Conservation (phyloP, 345 rosid genomes). For the Cardamine occulta region DNA sequence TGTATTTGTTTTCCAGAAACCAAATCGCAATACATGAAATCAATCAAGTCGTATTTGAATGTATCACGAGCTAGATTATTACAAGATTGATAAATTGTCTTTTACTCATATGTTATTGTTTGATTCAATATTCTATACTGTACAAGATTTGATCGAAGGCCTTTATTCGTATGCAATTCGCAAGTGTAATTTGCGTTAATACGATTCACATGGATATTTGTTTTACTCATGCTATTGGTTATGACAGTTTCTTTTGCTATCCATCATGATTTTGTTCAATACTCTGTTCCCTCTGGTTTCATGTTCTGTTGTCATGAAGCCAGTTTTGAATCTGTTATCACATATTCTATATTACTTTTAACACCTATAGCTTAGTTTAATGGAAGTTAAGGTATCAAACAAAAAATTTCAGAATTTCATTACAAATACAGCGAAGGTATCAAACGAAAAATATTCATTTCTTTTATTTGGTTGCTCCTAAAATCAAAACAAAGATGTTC, state of each 20-base stretch:
- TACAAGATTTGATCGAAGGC: not conserved
- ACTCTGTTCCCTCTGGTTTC: not conserved
- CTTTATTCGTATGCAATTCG: not conserved
- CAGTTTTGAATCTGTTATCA: not conserved
- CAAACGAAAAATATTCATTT: not conserved
- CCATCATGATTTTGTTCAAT: not conserved
- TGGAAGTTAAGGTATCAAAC: not conserved
- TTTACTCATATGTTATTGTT: not conserved
- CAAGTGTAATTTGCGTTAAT: too few relatives aligned
- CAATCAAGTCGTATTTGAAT: not conserved
- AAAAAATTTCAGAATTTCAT: slow-evolving; percentile 4
- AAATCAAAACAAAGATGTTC: slow-evolving; percentile 29
- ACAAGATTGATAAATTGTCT: not conserved
- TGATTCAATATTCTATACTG: not conserved
- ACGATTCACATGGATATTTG: not conserved
- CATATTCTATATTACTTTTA: not conserved
- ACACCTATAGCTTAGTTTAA: not conserved
- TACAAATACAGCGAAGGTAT: slow-evolving; percentile 11
- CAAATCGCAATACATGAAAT: slow-evolving; percentile 7
- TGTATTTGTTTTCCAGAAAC: slow-evolving; percentile 23
- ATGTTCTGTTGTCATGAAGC: not conserved
- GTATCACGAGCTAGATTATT: not conserved
- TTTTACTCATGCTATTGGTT: not conserved
- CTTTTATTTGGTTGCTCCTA: slow-evolving; percentile 39
- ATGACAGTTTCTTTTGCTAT: not conserved